A percentile compares a stretch with the other conserved stretches of the same genome.
Evolutionary conservation across 345 rosid genomes (phyloP).

Genomic region (Pistacia vera): DNA sequence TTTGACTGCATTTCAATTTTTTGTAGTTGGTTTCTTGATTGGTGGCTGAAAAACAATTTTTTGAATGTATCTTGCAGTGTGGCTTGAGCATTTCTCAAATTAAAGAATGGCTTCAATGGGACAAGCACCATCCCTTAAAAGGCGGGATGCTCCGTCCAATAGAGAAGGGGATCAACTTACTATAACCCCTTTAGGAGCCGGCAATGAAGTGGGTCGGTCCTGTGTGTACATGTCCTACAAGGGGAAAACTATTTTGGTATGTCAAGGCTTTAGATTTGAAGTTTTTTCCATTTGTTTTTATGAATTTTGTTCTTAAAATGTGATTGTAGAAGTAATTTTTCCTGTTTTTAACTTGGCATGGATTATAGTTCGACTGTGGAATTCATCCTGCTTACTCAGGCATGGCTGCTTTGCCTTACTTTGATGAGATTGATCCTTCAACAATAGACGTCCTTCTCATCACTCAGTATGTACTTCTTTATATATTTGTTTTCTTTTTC

Average conservation of each 20-base stretch:
- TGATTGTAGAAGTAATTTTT: neutral
- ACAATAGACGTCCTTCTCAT: constrained; percentile 81
- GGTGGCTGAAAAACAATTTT: neutral
- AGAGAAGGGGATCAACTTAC: constrained; percentile 82
- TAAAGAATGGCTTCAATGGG: constrained; percentile 55
- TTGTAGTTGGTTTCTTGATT: neutral
- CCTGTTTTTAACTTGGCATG: neutral
- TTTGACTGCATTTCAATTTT: neutral
- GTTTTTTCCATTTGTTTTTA: neutral
- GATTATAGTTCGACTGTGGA: constrained; percentile 86
- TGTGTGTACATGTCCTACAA: constrained; percentile 89
- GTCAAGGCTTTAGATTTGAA: neutral
- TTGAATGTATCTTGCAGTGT: neutral
- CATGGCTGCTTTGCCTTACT: constrained; percentile 93
- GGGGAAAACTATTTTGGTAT: constrained; percentile 76
- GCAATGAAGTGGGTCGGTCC: constrained; percentile 94
- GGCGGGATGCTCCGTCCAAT: constrained; percentile 59
- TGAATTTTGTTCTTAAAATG: neutral
- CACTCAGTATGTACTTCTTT: constrained; percentile 64
- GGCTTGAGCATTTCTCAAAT: neutral
- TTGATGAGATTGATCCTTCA: constrained; percentile 97
- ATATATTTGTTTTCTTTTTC: neutral
- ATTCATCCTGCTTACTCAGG: constrained; percentile 90
- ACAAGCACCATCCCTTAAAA: constrained; percentile 53
- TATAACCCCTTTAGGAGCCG: constrained; percentile 86